Percentiles rank a stretch among this genome's conserved stretches.
Evolutionary conservation across 2,329 filamentous ascomycete species (phyloP).

Genomic region (Sclerotinia glacialis): DNA sequence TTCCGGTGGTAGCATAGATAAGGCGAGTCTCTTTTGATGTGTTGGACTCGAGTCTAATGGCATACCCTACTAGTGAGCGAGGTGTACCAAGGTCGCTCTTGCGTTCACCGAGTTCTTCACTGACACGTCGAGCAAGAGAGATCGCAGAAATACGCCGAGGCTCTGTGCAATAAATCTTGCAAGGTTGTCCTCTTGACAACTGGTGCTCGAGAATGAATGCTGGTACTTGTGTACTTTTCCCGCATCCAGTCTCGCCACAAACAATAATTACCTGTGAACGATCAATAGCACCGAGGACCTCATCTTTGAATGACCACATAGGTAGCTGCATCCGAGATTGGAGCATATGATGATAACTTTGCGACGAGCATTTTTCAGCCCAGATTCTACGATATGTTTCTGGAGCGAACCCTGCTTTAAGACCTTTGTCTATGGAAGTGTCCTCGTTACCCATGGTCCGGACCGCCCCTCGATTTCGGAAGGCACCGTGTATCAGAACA

Average conservation of each 20-base stretch:
- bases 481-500: slow-evolving; percentile 73
- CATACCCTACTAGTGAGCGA: slow-evolving; percentile 87
- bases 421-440: slow-evolving; percentile 40
- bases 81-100: slow-evolving; percentile 77
- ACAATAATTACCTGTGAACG: slow-evolving; percentile 84
- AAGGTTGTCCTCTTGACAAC: slow-evolving; percentile 72
- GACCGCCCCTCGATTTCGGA: slow-evolving; percentile 57
- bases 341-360: slow-evolving; percentile 14
- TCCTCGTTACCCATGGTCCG: slow-evolving; percentile 52
- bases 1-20: slow-evolving; percentile 85
- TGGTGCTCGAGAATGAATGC: slow-evolving; percentile 90
- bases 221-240: slow-evolving; percentile 97
- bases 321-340: slow-evolving; percentile 75
- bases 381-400: slow-evolving; percentile 56
- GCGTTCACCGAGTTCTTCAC: slow-evolving; percentile 87
- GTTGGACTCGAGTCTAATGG: slow-evolving; percentile 89
- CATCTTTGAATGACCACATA: slow-evolving; percentile 80
- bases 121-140: slow-evolving; percentile 87
- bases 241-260: slow-evolving; percentile 94
- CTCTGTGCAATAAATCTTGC: slow-evolving; percentile 94
- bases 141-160: slow-evolving; percentile 95
- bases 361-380: slow-evolving; percentile 68
- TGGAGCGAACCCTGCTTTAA: slow-evolving; percentile 29
- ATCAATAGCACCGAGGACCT: slow-evolving; percentile 75
- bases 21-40: slow-evolving; percentile 77